A percentile compares a stretch with the other conserved stretches of the same genome.
phyloP scores from a whole-genome alignment of 331 rosid species.

The Saraca asoca region DNA sequence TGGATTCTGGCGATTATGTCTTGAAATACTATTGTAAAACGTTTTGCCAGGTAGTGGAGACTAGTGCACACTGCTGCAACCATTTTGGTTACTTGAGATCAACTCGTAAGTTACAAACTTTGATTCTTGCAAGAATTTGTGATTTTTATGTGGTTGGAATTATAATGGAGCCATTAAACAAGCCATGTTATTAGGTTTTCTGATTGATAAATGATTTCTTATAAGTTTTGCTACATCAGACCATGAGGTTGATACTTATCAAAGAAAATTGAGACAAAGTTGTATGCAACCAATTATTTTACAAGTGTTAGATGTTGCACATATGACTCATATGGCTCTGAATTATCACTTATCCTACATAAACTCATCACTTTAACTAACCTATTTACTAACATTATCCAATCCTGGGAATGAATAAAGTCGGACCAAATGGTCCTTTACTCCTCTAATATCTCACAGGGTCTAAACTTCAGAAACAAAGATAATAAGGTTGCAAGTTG shows the following conservation, averaged over 20 bases:
- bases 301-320: not conserved
- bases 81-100: conserved; percentile 57
- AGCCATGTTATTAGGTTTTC: not conserved
- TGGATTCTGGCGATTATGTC: not conserved
- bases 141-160: not conserved
- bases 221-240: not conserved
- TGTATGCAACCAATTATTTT: not conserved
- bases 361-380: too few relatives aligned
- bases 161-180: not conserved
- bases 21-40: not conserved
- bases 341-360: too few relatives aligned
- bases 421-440: too few relatives aligned
- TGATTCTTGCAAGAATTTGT: not conserved
- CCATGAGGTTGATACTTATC: not conserved
- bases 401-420: too few relatives aligned
- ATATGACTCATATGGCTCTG: too few relatives aligned
- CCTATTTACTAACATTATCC: too few relatives aligned
- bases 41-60: conserved; percentile 54
- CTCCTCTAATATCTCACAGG: too few relatives aligned
- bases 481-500: too few relatives aligned
- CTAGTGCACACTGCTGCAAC: conserved; percentile 49
- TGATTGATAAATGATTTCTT: not conserved
- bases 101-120: conserved; percentile 50
- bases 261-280: not conserved
- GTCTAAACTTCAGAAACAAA: too few relatives aligned